Evolutionary conservation across 1,284 basidiomycete species (phyloP).

Genomic region (Termitomyces sp.): DNA sequence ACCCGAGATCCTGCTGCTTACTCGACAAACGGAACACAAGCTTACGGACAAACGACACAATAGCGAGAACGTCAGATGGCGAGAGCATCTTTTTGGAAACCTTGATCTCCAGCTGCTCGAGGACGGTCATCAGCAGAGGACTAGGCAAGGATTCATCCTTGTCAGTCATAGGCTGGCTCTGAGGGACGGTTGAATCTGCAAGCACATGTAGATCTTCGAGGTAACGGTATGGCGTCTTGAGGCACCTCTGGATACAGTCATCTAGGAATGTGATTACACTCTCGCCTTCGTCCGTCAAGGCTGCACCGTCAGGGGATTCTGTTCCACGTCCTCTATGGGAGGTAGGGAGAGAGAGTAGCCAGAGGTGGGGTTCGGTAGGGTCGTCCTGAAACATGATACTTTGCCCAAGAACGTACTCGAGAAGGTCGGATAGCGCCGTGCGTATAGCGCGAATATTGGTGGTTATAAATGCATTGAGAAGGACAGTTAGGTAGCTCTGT

Average conservation of each 20-base stretch:
- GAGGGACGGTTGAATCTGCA: neutral
- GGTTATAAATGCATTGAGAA: conserved; percentile 60
- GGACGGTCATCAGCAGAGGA: conserved; percentile 69
- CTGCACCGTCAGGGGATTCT: conserved; percentile 45
- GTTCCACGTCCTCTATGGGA: conserved; percentile 31
- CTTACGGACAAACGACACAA: conserved; percentile 59
- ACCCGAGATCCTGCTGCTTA: conserved; percentile 41
- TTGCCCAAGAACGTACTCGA: conserved; percentile 57
- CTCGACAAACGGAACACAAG: conserved; percentile 53
- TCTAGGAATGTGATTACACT: conserved; percentile 75
- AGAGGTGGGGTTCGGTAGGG: conserved; percentile 64
- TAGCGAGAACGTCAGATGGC: conserved; percentile 55
- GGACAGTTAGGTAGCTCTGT: conserved; percentile 57
- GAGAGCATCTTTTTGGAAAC: conserved; percentile 46
- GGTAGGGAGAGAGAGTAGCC: conserved; percentile 62
- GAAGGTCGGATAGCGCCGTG: conserved; percentile 48
- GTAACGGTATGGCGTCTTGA: conserved; percentile 85
- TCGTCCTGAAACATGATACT: conserved; percentile 85
- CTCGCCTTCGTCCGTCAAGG: conserved; percentile 54
- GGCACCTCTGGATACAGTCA: conserved; percentile 79
- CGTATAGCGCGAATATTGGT: conserved; percentile 50
- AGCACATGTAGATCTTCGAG: conserved; percentile 62
- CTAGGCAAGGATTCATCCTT: conserved; percentile 40
- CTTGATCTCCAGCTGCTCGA: conserved; percentile 74
- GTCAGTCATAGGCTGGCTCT: conserved; percentile 29